Conservation (phyloP, 2,329 filamentous ascomycete species). For the Fusarium stilboides region DNA sequence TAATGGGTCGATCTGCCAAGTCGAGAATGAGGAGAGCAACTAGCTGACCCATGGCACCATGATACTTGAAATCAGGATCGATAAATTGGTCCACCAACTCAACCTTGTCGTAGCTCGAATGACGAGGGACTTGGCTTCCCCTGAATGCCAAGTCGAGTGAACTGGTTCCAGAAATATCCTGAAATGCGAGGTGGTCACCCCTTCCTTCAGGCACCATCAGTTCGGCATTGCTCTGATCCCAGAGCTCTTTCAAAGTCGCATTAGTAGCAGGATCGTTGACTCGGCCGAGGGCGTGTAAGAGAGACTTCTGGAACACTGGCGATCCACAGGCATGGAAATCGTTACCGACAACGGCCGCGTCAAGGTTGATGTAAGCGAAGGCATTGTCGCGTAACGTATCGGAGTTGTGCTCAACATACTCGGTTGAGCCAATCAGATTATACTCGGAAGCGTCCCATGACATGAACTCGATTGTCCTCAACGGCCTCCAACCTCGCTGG, state of each 20-base stretch:
- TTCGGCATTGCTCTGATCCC: conserved; percentile 74
- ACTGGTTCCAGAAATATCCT: conserved; percentile 89
- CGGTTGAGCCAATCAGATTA: conserved; percentile 93
- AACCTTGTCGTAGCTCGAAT: conserved; percentile 91
- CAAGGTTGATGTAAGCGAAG: conserved; percentile 92
- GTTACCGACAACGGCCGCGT: conserved; percentile 82
- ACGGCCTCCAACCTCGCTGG: conserved; percentile 85
- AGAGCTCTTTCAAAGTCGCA: conserved; percentile 79
- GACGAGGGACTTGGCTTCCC: conserved; percentile 77
- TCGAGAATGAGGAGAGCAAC: conserved; percentile 88
- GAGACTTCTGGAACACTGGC: conserved; percentile 81
- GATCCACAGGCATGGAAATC: conserved; percentile 85
- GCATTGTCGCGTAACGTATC: conserved; percentile 80
- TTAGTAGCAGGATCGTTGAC: conserved; percentile 81
- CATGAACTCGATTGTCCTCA: conserved; percentile 96
- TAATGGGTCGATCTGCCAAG: conserved; percentile 82
- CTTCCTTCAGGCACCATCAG: conserved; percentile 80
- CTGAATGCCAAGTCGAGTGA: conserved; percentile 88
- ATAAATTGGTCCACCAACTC: conserved; percentile 86
- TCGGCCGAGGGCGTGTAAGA: conserved; percentile 81
- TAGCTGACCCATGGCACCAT: conserved; percentile 83
- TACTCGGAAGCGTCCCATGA: conserved; percentile 97
- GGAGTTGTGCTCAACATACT: conserved; percentile 90
- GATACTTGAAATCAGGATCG: conserved; percentile 88
- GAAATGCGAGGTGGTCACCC: conserved; percentile 91